Base-by-base conservation (phyloP, 495 filamentous ascomycete genomes). In the Penicillium cinerascens region DNA sequence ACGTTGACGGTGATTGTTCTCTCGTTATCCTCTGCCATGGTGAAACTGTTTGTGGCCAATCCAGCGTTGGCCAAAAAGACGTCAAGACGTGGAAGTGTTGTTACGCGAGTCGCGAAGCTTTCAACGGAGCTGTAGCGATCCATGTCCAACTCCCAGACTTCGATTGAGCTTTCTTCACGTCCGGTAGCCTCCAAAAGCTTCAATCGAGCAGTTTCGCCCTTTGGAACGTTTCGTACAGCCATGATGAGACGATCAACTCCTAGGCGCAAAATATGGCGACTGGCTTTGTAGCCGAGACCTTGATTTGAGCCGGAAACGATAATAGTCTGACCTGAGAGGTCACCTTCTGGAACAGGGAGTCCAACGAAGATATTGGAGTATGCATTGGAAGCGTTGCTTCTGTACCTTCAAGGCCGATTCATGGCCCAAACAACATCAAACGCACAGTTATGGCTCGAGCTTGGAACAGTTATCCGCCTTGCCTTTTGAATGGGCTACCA, bases 401-500 rank as follows among this genome's bases (percentile, higher is more conserved):
- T 81, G 9, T 80, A 77, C 49, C 55, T 74, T 25, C 66, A 76
- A 46, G 66, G 64, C 41, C 72, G 77, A 47, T 79, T 77, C 59
- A 51, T 79, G 16, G 49, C 61, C 25, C 76, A 72, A 48, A 65
- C 65, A 13, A 71, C 72, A 27, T 66, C 66, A 6, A 73, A 75
- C 48, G 70, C 71, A 25, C 71, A 77, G 42, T 68, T 70, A 42
- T 82, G 77, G 58, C 61, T 83, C 9, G 51, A 79, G 8, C 67
- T 74, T 0, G 75, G 77, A 13, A 69, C 70, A 15, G 55, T 70
- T 17, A 67, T 81, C 23, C 74, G 78, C 11, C 63, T 84, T 1
- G 78, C 82, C 49, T 42, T 83, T 39, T 73, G 74, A 42, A 77
- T 81, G 74, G 82, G 80, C 13, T 71, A 79, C 20, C 82, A 85